A percentile compares a stretch with the other conserved stretches of the same genome.
phyloP scores from a whole-genome alignment of 106 monocot genomes.

The Platanthera guangdongensis region DNA sequence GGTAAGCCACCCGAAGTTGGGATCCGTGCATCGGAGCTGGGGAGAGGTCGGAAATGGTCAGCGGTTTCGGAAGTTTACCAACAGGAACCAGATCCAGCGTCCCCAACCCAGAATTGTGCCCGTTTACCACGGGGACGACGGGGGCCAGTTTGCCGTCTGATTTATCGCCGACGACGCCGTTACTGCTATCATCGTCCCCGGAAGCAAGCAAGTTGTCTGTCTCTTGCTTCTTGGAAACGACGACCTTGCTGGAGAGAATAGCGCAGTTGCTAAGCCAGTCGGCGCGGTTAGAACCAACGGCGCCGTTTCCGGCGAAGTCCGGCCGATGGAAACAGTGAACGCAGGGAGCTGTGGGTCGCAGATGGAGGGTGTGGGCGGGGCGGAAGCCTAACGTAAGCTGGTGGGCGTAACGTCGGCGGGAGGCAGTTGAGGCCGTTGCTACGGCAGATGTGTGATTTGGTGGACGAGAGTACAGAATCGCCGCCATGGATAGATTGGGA shows the following conservation, averaged over 20 bases:
- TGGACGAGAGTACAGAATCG: not conserved
- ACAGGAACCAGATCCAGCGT: slow-evolving; percentile 21
- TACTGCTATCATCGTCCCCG: not conserved
- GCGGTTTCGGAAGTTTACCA: slow-evolving; percentile 25
- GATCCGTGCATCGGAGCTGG: slow-evolving; percentile 38
- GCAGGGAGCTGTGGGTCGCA: not conserved
- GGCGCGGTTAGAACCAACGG: slow-evolving; percentile 25
- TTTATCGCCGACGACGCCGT: not conserved
- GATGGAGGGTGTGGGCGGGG: not conserved
- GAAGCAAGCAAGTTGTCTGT: not conserved
- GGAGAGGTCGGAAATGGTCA: slow-evolving; percentile 32
- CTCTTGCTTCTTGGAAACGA: slow-evolving; percentile 12
- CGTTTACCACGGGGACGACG: slow-evolving; percentile 7
- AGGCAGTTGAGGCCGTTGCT: not conserved
- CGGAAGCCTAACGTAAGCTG: not conserved
- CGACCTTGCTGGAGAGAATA: slow-evolving; percentile 45
- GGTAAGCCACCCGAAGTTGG: slow-evolving; percentile 30
- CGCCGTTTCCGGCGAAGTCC: slow-evolving; percentile 5
- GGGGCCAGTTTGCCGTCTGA: not conserved
- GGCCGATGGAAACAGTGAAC: not conserved
- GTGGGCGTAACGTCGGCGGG: not conserved
- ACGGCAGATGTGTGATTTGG: not conserved
- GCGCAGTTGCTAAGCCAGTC: slow-evolving; percentile 57
- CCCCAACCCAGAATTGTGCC: not conserved
- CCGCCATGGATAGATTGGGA: slow-evolving; percentile 1